Evolutionary conservation across 1,284 basidiomycete genomes (phyloP), one percentile per base, ranked within the genome.

Genomic region (Pseudomicrostroma phylloplanum): DNA sequence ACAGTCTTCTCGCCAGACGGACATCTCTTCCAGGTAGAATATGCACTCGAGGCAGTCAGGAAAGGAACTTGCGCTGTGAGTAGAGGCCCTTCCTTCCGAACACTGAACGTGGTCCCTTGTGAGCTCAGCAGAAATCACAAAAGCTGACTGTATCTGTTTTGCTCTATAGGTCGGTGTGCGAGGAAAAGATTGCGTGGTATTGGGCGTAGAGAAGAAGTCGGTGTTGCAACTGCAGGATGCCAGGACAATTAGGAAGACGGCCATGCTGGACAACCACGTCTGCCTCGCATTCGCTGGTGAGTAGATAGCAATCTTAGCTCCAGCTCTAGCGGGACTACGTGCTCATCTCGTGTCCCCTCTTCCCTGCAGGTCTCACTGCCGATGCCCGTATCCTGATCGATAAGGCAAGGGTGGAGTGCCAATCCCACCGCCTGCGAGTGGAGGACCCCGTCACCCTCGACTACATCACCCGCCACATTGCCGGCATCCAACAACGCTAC

Each of bases 181-280:
- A 66, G 96, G 96, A 67, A 89, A 90, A 79, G 88, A 93, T 74
- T 90, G 93, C 41, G 96, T 96, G 3, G 92, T 98, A 3, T 85
- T 99, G 26, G 96, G 94, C 59, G 96, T 98, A 21, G 96, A 99
- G 84, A 98, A 98, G 88, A 98, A 97, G 82, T 92, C 91, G 0
- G 87, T 96, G 17, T 84, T 97, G 26, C 96, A 99, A 81, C 85
- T 99, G 8, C 96, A 99, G 83, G 96, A 99, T 82, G 90, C 96
- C 11, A 85, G 96, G 61, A 98, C 96, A 1, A 92, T 98, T 17
- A 85, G 94, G 63, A 99, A 99, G 81, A 94, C 97, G 13, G 96
- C 91, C 66, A 94, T 97, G 91, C 83, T 99, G 51, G 96, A 99
- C 77, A 94, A 98, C 79, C 96, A 99, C 80, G 23, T 55, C 57